Base-by-base conservation (phyloP, 805 yeast genomes). In the Kluyveromyces wickerhamii region DNA sequence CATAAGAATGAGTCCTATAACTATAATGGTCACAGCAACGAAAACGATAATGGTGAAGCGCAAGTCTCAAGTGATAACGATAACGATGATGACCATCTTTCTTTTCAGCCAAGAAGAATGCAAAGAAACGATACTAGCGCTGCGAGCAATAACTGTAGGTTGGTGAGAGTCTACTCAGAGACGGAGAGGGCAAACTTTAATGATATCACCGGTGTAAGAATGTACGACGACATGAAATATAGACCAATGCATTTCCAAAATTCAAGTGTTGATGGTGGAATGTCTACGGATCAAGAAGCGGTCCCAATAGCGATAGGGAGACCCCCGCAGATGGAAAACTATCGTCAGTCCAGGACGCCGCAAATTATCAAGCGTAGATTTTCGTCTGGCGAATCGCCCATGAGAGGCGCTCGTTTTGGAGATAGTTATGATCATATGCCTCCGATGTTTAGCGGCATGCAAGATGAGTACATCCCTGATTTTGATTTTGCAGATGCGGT, bases 381-480 rank as follows among this genome's bases (percentile, higher is more conserved):
- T 19, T 30, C 33, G n/a, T 30, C 33, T 21, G 33, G 33, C 4
- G 33, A 30, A 15, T 22, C 26, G 19, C 19, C 25, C 16, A 9
- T 15, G 18, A 30, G 25, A 22, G 5, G 11, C 3, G 16, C 19
- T n/a, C 21, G 19, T 19, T n/a, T 22, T 15, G 21, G 16, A 12
- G 11, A 22, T 7, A 16, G 7, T 6, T 16, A 12, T 13, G 13
- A 8, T 8, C 26, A 14, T 4, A 18, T 6, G 13, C 11, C n/a
- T 8, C 11, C 29, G 11, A 7, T 24, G 18, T 14, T 26, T 7
- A 23, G 21, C 21, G 87, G 85, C 1, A 61, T 80, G 44, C 80
- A 77, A 47, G 89, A 81, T 52, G 92, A 83, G 49, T 82, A 81
- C 47, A 69, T 83, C 11, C 89, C 89, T 0, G 83, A 79, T 31